Conservation (phyloP, 257 asterid species). For the Plantago major region DNA sequence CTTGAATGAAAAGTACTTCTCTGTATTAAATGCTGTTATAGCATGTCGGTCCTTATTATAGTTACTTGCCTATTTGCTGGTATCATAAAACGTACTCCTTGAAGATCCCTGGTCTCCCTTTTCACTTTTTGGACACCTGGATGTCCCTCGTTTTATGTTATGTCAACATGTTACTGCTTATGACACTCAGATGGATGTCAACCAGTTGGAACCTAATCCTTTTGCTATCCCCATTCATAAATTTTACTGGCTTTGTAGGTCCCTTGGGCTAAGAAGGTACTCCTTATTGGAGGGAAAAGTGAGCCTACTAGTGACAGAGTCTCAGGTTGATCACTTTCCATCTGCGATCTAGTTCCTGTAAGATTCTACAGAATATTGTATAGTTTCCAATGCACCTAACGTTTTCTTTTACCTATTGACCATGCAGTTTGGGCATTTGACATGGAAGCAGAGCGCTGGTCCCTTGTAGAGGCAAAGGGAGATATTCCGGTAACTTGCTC, state of each 20-base stretch:
- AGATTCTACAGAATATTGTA: constrained; percentile 1
- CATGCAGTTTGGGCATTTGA: constrained; percentile 91
- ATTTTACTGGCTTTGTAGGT: constrained; percentile 43
- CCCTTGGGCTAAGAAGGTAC: constrained; percentile 94
- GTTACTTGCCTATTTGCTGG: too few relatives aligned
- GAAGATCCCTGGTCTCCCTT: too few relatives aligned
- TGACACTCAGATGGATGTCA: not conserved
- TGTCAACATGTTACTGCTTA: too few relatives aligned
- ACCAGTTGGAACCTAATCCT: constrained; percentile 6
- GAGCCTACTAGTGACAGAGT: constrained; percentile 81
- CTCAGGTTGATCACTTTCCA: constrained; percentile 49
- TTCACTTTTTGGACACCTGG: too few relatives aligned
- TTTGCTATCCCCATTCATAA: constrained; percentile 3
- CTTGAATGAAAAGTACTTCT: too few relatives aligned
- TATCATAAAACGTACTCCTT: too few relatives aligned
- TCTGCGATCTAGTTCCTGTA: constrained; percentile 12
- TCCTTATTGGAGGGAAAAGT: constrained; percentile 88
- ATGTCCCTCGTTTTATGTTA: too few relatives aligned
- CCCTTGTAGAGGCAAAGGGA: constrained; percentile 87
- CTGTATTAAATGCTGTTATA: too few relatives aligned
- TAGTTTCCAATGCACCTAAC: not conserved
- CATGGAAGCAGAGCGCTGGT: constrained; percentile 96
- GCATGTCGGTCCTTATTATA: too few relatives aligned
- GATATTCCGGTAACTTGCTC: constrained; percentile 73
- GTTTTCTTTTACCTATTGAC: constrained; percentile 12